Evolutionary conservation across 2,329 filamentous ascomycete genomes (phyloP), one percentile per base, ranked within the genome.

Genomic region (Knufia fluminis): DNA sequence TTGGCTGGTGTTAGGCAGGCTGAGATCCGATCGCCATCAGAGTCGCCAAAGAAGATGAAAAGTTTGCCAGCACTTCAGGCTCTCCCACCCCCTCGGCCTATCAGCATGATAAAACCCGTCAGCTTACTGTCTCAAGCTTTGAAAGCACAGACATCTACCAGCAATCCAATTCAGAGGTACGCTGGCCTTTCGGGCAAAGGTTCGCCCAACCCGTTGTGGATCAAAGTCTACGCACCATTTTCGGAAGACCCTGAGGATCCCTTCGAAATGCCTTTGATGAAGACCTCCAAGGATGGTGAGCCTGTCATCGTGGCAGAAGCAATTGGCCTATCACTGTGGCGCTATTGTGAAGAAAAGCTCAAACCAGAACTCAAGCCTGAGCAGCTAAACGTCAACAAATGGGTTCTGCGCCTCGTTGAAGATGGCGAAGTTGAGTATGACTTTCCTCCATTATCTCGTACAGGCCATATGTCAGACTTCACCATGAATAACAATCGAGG

Each of bases 361-460:
- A 70, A 79, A 50, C 79, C 79, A 7, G 55, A 70, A 1, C 65
- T 83, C 8, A 65, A 71, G 4, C 64, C 65, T 1, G 68, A 71
- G 22, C 77, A 79, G 54, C 64, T 75, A 48, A 79, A 76, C 48
- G 75, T 82, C 51, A 82, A 83, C 56, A 69, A 72, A 51, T 83
- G 80, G 80, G 76, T 78, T 22, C 64, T 83, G 47, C 72, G 80
- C n/a, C 82, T 83, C 74, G 78, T 82, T 7, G 80, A 83, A 56
- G 80, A 83, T 57, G 80, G 77, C 4, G 80, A 83, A 58, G 76
- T 83, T 2, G 80, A 83, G 52, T 79, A 77, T 58, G 80, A 83
- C 58, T 83, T 83, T 54, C 79, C 79, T 4, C 71, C 79, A 1
- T 64, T 83, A 26, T 72, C 69, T 8, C 71, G 79, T 28, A 76